Evolutionary conservation across 2,329 filamentous ascomycete species (phyloP).

Genomic region (Plenodomus lindquistii): DNA sequence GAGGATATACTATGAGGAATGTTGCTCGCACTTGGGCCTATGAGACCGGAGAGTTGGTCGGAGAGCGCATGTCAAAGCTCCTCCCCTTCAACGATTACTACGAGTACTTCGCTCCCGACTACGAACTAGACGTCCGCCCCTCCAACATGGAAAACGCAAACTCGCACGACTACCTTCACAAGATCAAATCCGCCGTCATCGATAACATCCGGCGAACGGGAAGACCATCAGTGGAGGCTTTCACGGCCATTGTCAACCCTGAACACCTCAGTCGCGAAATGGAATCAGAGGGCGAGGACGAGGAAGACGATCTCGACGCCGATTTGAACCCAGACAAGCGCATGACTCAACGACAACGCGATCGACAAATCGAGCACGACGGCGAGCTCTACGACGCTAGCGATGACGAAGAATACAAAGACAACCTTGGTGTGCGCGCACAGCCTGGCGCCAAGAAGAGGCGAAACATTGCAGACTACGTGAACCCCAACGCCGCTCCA

Average conservation of each 20-base stretch:
- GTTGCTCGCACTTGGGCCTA: slow-evolving; percentile 64
- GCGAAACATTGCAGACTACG: slow-evolving; percentile 65
- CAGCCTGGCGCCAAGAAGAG: slow-evolving; percentile 55
- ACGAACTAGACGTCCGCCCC: slow-evolving; percentile 69
- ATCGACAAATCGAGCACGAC: slow-evolving; percentile 74
- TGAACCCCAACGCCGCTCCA: slow-evolving; percentile 55
- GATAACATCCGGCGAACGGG: slow-evolving; percentile 68
- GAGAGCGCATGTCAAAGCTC: slow-evolving; percentile 77
- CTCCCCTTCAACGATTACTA: slow-evolving; percentile 98
- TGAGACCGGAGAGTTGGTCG: slow-evolving; percentile 79
- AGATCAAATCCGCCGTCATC: slow-evolving; percentile 67
- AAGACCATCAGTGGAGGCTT: slow-evolving; percentile 56
- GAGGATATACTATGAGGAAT: slow-evolving; percentile 73
- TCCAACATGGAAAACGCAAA: slow-evolving; percentile 76
- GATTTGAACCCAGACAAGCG: slow-evolving; percentile 85
- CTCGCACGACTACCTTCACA: slow-evolving; percentile 68
- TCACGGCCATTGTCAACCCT: slow-evolving; percentile 62
- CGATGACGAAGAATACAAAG: slow-evolving; percentile 81
- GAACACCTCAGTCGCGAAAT: slow-evolving; percentile 55
- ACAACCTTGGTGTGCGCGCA: slow-evolving; percentile 70
- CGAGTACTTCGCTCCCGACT: slow-evolving; percentile 73
- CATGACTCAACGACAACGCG: slow-evolving; percentile 79
- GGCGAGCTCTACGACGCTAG: slow-evolving; percentile 77
- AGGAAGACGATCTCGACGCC: slow-evolving; percentile 71
- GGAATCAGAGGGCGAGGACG: slow-evolving; percentile 68